Conservation (phyloP, 495 filamentous ascomycete species). For the Aspergillus taichungensis region DNA sequence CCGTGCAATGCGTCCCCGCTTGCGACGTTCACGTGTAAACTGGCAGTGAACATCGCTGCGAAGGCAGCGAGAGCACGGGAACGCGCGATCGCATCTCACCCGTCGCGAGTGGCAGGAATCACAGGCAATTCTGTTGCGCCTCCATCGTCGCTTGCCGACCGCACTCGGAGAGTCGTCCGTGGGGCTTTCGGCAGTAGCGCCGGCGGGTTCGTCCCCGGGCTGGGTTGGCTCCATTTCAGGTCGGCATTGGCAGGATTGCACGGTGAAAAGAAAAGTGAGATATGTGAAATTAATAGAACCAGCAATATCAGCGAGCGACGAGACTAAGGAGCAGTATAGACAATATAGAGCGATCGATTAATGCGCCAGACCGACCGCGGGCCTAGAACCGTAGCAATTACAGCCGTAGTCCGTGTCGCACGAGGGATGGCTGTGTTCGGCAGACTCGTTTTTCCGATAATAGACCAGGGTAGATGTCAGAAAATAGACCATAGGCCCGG, state of each 20-base stretch:
- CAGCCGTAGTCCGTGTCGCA: too few relatives aligned
- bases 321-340: background rate
- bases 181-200: conserved; percentile 12
- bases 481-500: too few relatives aligned
- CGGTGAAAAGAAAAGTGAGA: background rate
- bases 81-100: conserved; percentile 41
- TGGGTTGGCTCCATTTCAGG: conserved; percentile 31
- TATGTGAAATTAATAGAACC: background rate
- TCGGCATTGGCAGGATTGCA: conserved; percentile 17
- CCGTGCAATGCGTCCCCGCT: conserved; percentile 38
- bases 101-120: conserved; percentile 39
- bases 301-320: background rate
- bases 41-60: conserved; percentile 36
- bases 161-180: conserved; percentile 24
- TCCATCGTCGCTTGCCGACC: conserved; percentile 32
- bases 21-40: conserved; percentile 38
- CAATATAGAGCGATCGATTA: too few relatives aligned
- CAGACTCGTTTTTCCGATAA: too few relatives aligned
- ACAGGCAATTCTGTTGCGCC: conserved; percentile 39
- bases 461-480: too few relatives aligned
- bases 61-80: conserved; percentile 38
- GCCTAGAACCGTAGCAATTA: too few relatives aligned
- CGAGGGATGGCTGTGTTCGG: too few relatives aligned
- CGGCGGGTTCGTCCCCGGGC: conserved; percentile 17
- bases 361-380: too few relatives aligned